phyloP scores from a whole-genome alignment of 2,329 filamentous ascomycete species.

The Colletotrichum coccodes region DNA sequence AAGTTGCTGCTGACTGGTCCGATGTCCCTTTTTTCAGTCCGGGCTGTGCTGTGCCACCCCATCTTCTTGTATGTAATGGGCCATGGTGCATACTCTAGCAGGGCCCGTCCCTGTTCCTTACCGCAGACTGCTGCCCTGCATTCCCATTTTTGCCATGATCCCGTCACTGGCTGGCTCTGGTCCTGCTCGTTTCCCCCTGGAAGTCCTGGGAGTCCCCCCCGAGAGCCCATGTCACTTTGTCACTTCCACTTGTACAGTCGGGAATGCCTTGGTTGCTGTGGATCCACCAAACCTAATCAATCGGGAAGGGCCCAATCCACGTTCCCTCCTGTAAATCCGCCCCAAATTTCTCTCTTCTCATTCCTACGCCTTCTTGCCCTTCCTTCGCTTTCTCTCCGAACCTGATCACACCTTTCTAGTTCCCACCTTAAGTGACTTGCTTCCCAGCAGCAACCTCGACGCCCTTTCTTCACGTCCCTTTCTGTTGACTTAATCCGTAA shows the following conservation, averaged over 20 bases:
- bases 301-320: slow-evolving; percentile 26
- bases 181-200: neutral
- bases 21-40: neutral
- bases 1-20: slow-evolving; percentile 11
- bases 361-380: slow-evolving; percentile 25
- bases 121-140: slow-evolving; percentile 19
- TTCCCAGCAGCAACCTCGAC: slow-evolving; percentile 32
- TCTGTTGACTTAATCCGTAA: neutral
- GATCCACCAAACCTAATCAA: slow-evolving; percentile 31
- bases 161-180: slow-evolving; percentile 2
- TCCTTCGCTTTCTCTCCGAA: neutral
- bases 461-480: neutral
- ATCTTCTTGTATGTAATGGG: slow-evolving; percentile 17
- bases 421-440: slow-evolving; percentile 26
- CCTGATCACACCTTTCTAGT: neutral
- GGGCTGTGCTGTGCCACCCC: slow-evolving; percentile 28
- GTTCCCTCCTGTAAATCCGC: slow-evolving; percentile 24
- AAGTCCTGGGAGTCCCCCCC: neutral
- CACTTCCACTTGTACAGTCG: slow-evolving; percentile 10
- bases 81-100: slow-evolving; percentile 13
- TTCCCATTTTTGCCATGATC: slow-evolving; percentile 16
- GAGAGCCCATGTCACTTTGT: neutral
- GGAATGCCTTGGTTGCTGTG: slow-evolving; percentile 27
- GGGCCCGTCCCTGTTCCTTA: slow-evolving; percentile 22
- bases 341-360: slow-evolving; percentile 20